Evolutionary conservation across 2,329 filamentous ascomycete species (phyloP).

Genomic region (Ophiostoma piceae): DNA sequence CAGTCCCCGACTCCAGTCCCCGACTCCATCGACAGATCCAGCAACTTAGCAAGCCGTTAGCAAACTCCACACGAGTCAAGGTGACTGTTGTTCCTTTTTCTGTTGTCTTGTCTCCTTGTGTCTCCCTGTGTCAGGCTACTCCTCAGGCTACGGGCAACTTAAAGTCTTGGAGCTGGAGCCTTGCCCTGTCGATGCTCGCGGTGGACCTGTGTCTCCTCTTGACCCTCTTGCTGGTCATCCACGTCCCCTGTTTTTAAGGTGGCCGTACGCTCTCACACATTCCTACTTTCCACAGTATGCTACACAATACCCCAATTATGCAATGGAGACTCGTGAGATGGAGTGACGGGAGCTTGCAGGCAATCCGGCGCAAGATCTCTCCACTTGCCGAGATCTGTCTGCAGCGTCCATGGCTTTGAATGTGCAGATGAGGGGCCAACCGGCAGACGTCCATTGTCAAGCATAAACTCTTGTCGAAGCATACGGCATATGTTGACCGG

Average conservation of each 20-base stretch:
- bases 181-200: not conserved
- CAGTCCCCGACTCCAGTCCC: not conserved
- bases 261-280: no score
- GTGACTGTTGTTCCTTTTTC: not conserved
- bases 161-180: not conserved
- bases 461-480: not conserved
- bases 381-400: slow-evolving; percentile 1
- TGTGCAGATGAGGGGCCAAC: not conserved
- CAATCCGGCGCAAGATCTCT: not conserved
- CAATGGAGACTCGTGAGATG: not conserved
- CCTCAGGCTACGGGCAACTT: not conserved
- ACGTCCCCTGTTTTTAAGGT: not conserved
- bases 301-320: not conserved
- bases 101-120: no score
- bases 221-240: no score
- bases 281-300: no score
- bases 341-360: not conserved
- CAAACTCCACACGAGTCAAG: slow-evolving; percentile 6
- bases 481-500: not conserved
- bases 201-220: not conserved
- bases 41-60: not conserved
- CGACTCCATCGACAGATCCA: not conserved
- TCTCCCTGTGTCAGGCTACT: not conserved
- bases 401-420: not conserved
- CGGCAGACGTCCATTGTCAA: not conserved